These are phyloP conservation scores for Phytopythium oedochilum DNA, from an alignment of 352 stramenopile genomes.

Conservation along the genomic window DNA sequence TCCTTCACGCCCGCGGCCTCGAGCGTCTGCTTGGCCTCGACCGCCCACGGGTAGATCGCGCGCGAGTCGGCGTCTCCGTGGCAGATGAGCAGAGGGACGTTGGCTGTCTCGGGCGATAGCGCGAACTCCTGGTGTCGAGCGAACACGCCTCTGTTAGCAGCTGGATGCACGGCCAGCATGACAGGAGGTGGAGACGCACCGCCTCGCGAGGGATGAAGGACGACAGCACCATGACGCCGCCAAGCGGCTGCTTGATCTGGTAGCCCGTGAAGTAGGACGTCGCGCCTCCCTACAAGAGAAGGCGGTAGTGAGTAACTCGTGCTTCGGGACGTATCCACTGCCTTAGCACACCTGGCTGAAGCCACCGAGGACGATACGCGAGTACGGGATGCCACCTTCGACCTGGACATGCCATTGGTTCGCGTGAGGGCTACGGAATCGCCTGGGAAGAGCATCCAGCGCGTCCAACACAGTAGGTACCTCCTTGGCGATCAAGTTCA, in stretches of 20 bases:
- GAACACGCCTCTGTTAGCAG: not conserved
- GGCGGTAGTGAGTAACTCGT: too few species aligned
- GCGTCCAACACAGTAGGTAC: too few species aligned
- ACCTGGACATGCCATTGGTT: constrained; percentile 11
- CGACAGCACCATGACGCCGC: constrained; percentile 66
- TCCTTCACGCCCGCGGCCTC: constrained; percentile 35
- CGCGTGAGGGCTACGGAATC: too few species aligned
- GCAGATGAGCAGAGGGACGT: constrained; percentile 64
- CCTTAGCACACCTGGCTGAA: constrained; percentile 88
- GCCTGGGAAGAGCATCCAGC: too few species aligned
- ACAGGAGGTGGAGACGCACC: constrained; percentile 7
- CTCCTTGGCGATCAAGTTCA: constrained; percentile 73
- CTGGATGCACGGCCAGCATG: not conserved
- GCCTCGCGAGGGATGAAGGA: constrained; percentile 63
- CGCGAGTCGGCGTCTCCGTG: constrained; percentile 56
- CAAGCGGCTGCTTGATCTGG: constrained; percentile 54
- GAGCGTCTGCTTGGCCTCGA: constrained; percentile 40
- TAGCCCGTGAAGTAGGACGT: constrained; percentile 81
- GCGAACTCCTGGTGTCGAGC: constrained; percentile 36
- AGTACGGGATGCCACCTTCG: constrained; percentile 63
- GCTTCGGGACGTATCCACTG: too few species aligned
- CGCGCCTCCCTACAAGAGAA: constrained; percentile 87
- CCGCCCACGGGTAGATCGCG: constrained; percentile 39
- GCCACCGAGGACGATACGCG: constrained; percentile 89
- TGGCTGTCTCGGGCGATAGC: constrained; percentile 32